These are phyloP conservation scores for Leccinum fuscescens DNA, from an alignment of 1,284 basidiomycete species.

Conservation along the genomic window DNA sequence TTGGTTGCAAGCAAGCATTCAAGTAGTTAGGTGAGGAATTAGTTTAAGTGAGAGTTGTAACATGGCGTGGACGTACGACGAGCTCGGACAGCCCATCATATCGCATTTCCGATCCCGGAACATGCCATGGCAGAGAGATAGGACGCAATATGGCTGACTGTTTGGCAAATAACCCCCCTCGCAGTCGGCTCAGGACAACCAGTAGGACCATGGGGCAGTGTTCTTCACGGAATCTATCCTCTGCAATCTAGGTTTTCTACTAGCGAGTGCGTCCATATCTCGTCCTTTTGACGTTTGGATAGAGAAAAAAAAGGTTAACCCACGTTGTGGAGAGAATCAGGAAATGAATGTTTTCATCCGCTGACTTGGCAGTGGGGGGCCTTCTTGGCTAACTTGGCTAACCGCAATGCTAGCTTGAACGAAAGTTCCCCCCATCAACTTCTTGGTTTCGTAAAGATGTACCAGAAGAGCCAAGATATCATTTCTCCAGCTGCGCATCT, in stretches of 20 bases:
- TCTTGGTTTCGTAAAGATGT: slow-evolving; percentile 19
- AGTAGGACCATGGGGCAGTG: not conserved
- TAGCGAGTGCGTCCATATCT: not conserved
- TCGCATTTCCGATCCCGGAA: not conserved
- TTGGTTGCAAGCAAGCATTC: not conserved
- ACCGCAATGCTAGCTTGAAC: not conserved
- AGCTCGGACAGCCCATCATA: not conserved
- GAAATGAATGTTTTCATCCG: not conserved
- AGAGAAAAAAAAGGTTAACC: slow-evolving; percentile 28
- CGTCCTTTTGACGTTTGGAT: slow-evolving; percentile 1
- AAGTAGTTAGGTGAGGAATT: not conserved
- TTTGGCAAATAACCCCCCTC: not conserved
- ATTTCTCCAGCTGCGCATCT: slow-evolving; percentile 13
- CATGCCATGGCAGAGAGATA: not conserved
- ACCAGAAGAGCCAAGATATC: not conserved
- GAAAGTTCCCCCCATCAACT: slow-evolving; percentile 4
- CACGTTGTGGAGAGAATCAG: slow-evolving; percentile 19
- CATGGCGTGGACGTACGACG: not conserved
- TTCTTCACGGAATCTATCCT: not conserved
- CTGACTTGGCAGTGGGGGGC: not conserved
- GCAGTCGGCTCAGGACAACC: not conserved
- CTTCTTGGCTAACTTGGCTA: not conserved
- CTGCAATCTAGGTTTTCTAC: not conserved
- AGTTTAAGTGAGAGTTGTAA: slow-evolving; percentile 1
- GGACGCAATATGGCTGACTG: not conserved